A percentile compares a stretch with the other conserved stretches of the same genome.
phyloP scores from a whole-genome alignment of 805 yeast genomes.

The Lipomyces kockii region DNA sequence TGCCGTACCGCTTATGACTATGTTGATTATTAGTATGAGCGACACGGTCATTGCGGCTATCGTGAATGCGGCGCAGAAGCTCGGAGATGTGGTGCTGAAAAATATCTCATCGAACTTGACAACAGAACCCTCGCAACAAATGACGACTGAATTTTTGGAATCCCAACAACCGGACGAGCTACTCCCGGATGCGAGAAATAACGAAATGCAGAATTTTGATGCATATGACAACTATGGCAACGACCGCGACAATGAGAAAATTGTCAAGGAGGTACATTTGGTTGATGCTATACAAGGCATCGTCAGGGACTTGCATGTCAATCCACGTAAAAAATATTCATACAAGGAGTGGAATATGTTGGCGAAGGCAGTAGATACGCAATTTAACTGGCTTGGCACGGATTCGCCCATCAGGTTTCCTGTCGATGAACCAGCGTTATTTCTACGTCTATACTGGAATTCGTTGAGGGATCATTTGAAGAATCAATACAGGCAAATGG shows the following conservation, averaged over 20 bases:
- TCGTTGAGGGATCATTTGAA: slow-evolving; percentile 11
- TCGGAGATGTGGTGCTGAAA: slow-evolving; percentile 12
- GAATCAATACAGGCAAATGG: neutral
- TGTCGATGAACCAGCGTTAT: slow-evolving; percentile 67
- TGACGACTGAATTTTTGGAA: neutral
- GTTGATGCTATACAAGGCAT: slow-evolving; percentile 18
- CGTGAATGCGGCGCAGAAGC: neutral
- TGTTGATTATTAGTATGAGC: slow-evolving; percentile 72
- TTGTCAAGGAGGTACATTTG: slow-evolving; percentile 6
- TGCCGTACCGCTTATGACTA: slow-evolving; percentile 88
- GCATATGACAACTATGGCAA: neutral
- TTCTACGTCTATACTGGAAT: slow-evolving; percentile 41
- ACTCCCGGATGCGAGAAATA: neutral
- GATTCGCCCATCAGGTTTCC: slow-evolving; percentile 73
- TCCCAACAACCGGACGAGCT: neutral
- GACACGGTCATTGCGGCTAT: slow-evolving; percentile 51
- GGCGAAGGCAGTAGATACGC: slow-evolving; percentile 44
- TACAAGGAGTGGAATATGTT: slow-evolving; percentile 59
- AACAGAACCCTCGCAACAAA: neutral
- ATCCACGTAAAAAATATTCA: slow-evolving; percentile 52
- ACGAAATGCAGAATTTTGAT: neutral
- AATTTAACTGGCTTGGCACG: slow-evolving; percentile 66
- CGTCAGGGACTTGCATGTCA: slow-evolving; percentile 18
- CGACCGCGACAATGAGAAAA: neutral
- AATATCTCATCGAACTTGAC: slow-evolving; percentile 5